Base-by-base conservation (phyloP, 140 eudicot genomes). In the Ambrosia hybrid region DNA sequence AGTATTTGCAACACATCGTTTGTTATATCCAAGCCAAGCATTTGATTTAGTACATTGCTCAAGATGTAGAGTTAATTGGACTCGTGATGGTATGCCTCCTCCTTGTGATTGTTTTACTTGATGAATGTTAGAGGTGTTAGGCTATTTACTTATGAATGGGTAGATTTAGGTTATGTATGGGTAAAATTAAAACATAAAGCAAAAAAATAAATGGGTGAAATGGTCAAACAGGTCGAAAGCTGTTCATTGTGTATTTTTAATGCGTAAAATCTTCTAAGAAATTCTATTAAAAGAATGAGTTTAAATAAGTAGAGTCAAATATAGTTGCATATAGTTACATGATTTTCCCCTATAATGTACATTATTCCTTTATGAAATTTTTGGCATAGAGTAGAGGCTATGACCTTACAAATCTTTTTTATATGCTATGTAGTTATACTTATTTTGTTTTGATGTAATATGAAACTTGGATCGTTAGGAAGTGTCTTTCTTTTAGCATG, bases 11-110 rank as follows among this genome's bases (percentile, higher is more conserved):
- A 83, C 88, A 17, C 83, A 38, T 13, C 86, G 94, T 26, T 76
- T 89, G 43, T 51, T 80, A 68, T 89, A 84, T 76, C 89, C 96
- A 48, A 86, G 93, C 56, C 94, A 86, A 78, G 88, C 93, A 33
- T 89, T 89, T 76, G 96, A 89, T 73, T 71, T 89, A 73, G 62
- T 86, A 46, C 96, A 84, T 76, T 89, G 96, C 72, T 87, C 93
- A 53, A 87, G 88, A 64, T 87, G 94, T 67, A 80, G 90, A 67
- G 68, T 87, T 16, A 82, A 87, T 67, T 89, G 96, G 96, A 85
- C 87, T 57, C 85, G 77, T 87, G 87, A 89, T 78, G 96, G 96
- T 89, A 84, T 52, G 69, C 38, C 16, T 41, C 38, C 16, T 41
- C 30, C 11, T 80, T 48, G 33, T 36, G 48, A 55, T 56, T 71